Base-by-base conservation (phyloP, 176 grass and related monocot genomes). In the Zoysia japonica region DNA sequence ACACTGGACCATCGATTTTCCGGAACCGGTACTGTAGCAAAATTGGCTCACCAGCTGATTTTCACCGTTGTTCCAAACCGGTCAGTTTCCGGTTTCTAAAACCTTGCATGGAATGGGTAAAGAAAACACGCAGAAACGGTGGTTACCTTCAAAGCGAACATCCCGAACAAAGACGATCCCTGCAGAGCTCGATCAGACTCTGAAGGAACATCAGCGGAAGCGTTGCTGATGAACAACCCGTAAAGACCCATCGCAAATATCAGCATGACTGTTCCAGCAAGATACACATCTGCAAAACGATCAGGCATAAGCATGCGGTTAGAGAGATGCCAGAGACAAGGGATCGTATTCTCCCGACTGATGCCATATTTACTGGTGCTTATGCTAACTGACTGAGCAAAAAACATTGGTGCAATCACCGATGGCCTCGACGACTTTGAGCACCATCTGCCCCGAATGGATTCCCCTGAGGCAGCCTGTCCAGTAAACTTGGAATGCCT, bases 241-340 rank as follows among this genome's bases (percentile, higher is more conserved):
- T 98, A 95, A 12, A 98, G 74, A 41, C 96, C 96, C 96, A 98
- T 98, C 7, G 88, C 92, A 9, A 98, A 98, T n/a, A 98, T 98
- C 43, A 98, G 70, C 96, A 98, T 95, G 37, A 98, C 96, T 3
- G 96, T 98, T 62, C 96, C 96, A 78, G 92, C 96, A 65, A 98
- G 90, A 67, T 98, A 98, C 36, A 98, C 96, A 86, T 98, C 96
- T 98, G 89, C 62, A 57, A 7, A 49, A 54, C 16, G 15, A 1
- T 17, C 28, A 28, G 28, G 28, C 28, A 28, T 28, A 28, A 28
- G 28, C 28, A 28, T 28, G 62, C 51, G 60, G 8, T 84, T 38
- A 73, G 76, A 5, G 38, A 77, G 65, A 7, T 4, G n/a, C 12
- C 73, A 15, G 16, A 1, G 9, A 76, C 1, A 49, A 6, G 14